Percentiles rank a stretch among this genome's conserved stretches.
Conservation (phyloP, 2,329 filamentous ascomycete genomes). For the Mariannaea elegans region DNA sequence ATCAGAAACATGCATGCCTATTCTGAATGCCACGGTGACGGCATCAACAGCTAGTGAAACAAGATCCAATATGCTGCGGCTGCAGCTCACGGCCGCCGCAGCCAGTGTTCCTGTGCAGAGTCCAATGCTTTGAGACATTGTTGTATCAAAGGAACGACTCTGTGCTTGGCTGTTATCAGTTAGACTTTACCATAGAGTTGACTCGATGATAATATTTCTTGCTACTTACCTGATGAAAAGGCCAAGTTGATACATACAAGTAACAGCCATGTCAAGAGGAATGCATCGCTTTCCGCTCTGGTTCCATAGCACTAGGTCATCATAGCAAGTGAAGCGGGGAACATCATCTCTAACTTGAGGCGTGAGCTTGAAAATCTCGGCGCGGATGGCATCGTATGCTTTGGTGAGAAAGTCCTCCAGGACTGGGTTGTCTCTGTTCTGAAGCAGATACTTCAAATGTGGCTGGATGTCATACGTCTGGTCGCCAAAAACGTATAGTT, state of each 20-base stretch:
- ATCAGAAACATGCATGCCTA: not conserved
- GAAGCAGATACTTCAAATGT: not conserved
- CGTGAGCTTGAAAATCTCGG: not conserved
- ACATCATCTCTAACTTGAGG: not conserved
- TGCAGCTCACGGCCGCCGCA: not conserved
- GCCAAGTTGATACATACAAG: not conserved
- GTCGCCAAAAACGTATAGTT: conserved; percentile 34
- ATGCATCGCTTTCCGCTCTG: not conserved
- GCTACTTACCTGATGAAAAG: not conserved
- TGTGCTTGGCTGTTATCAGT: not conserved
- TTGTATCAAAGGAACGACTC: too few species aligned
- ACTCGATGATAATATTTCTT: not conserved
- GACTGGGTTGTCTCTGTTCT: not conserved
- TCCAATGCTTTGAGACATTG: not conserved
- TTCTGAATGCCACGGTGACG: not conserved
- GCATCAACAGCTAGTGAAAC: not conserved
- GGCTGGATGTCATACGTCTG: conserved; percentile 32
- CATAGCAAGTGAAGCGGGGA: not conserved
- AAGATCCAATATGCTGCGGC: not conserved
- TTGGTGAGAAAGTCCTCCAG: not conserved
- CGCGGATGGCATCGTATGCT: not conserved
- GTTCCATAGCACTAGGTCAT: not conserved
- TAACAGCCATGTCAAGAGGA: not conserved
- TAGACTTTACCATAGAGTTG: too few species aligned
- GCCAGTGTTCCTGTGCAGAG: not conserved